Evolutionary conservation across 768 basidiomycete species (phyloP).

Genomic region (Phaffia tasmanica): DNA sequence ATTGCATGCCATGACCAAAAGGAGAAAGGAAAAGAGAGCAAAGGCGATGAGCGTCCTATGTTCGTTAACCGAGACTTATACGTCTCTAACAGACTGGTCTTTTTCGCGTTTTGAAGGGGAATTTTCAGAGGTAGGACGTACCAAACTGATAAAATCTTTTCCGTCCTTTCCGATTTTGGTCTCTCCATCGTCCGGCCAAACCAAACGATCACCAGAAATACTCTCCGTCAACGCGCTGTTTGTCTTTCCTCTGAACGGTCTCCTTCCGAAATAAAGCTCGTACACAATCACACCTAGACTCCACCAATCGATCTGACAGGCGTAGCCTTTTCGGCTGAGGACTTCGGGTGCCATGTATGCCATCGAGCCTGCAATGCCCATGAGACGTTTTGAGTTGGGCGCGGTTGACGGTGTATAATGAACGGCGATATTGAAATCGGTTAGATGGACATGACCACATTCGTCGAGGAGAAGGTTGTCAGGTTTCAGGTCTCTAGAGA

Average conservation of each 20-base stretch:
- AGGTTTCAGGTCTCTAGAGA: constrained; percentile 76
- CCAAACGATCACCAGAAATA: constrained; percentile 73
- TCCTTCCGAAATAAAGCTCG: constrained; percentile 79
- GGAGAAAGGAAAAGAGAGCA: constrained; percentile 6
- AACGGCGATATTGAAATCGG: constrained; percentile 98
- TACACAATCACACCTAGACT: constrained; percentile 87
- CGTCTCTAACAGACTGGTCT: not conserved
- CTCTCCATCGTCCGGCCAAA: constrained; percentile 83
- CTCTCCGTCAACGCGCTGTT: constrained; percentile 86
- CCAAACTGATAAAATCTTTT: constrained; percentile 66
- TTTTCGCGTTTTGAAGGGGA: not conserved
- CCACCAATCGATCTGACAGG: constrained; percentile 93
- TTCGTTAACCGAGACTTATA: not conserved
- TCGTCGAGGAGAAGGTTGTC: constrained; percentile 93
- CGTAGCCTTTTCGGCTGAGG: constrained; percentile 83
- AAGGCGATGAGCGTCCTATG: not conserved
- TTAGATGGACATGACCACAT: constrained; percentile 88
- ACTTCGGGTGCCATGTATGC: constrained; percentile 99
- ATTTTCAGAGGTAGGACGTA: constrained; percentile 41
- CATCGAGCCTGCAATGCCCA: constrained; percentile 94
- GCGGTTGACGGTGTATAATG: constrained; percentile 57
- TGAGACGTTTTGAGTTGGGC: constrained; percentile 62
- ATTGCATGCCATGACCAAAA: constrained; percentile 13
- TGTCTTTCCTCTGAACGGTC: constrained; percentile 86
- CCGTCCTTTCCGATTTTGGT: constrained; percentile 65